Base-by-base conservation (phyloP, 257 asterid species). In the Gardenia jasminoides region DNA sequence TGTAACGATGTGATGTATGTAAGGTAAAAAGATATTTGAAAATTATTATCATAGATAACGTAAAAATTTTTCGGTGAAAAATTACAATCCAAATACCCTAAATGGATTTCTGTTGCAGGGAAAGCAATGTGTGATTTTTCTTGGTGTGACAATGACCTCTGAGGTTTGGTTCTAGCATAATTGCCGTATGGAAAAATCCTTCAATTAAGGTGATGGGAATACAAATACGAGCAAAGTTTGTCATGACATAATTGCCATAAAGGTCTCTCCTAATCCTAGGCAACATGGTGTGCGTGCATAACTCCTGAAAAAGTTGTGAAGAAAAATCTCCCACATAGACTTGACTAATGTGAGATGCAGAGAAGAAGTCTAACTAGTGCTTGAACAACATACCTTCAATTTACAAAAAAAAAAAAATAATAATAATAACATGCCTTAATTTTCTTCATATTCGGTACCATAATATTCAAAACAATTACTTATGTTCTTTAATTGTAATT, bases 111-210 rank as follows among this genome's bases (percentile, higher is more conserved):
- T 19, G 7, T 20, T 22, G 64, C 26, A 56, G 6, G 5, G 28
- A 56, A 56, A 56, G 64, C 28, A 12, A 50, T 50, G 20, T 50
- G 16, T 12, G 59, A 52, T 12, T 22, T 73, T 30, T 12, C 22
- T 73, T 52, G 67, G 77, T 73, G 77, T 43, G 77, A 73, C 19
- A 10, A 50, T 26, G 20, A 26, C 36, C 17, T 50, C 30, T 20
- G 19, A 48, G 65, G 24, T 15, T 58, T 58, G 33, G 47, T 16
- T 72, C 26, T 41, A 72, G 48, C 76, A 28, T 72, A 16, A 3
- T 72, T 48, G 64, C 54, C 76, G 30, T 56, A 4, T 17, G 8
- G 9, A 56, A 56, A 56, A 20, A 36, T 19, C 26, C 64, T 56
- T 12, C 22, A 0, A 1, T 69, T 41, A 71, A 12, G 26, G 19